Evolutionary conservation across 2,329 filamentous ascomycete species (phyloP).

Genomic region (Fusarium bactridioides): DNA sequence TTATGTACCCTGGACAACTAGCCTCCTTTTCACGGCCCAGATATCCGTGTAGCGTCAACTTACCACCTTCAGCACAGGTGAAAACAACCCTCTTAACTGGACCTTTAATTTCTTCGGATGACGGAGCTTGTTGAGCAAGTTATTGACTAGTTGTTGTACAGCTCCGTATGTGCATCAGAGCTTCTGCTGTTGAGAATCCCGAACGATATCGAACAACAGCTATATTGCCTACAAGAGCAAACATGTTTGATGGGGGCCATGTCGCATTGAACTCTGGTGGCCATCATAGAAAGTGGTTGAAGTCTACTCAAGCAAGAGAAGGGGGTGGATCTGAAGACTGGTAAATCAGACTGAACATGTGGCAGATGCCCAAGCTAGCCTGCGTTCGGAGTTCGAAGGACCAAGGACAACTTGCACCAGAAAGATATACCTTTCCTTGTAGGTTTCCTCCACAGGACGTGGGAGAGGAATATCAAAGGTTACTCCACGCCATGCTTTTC

Average conservation of each 20-base stretch:
- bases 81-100: not conserved
- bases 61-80: not conserved
- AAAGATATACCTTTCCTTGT: not conserved
- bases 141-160: not conserved
- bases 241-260: not conserved
- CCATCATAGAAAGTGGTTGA: not conserved
- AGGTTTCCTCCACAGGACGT: not conserved
- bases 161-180: not conserved
- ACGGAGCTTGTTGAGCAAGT: not conserved
- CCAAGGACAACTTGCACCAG: not conserved
- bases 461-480: not conserved
- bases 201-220: not conserved
- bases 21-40: not conserved
- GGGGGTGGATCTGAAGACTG: not conserved
- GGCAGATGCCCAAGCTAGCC: not conserved
- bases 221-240: not conserved
- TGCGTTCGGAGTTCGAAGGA: not conserved
- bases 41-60: not conserved
- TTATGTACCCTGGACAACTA: not conserved
- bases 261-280: not conserved
- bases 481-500: not conserved
- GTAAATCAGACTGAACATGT: not conserved
- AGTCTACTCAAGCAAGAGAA: not conserved
- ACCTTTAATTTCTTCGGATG: not conserved
- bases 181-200: not conserved